phyloP scores from a whole-genome alignment of 768 basidiomycete species.

The Lactifluus piperatus region DNA sequence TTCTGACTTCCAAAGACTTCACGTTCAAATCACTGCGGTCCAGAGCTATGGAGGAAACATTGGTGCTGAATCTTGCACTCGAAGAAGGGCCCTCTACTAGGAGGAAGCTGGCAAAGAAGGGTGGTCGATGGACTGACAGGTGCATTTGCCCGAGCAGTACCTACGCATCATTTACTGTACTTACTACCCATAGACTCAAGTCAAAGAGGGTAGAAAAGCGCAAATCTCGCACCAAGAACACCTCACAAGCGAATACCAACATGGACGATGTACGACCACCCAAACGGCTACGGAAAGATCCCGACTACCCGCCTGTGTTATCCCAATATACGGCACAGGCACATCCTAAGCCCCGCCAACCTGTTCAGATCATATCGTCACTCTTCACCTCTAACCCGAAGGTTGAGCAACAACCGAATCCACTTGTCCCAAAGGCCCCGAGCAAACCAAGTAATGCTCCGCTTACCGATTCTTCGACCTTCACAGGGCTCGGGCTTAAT shows the following conservation, averaged over 20 bases:
- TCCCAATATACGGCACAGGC: neutral
- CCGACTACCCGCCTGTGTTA: neutral
- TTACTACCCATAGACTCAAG: slow-evolving; percentile 13
- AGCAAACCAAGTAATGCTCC: slow-evolving; percentile 77
- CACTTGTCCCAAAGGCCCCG: slow-evolving; percentile 22
- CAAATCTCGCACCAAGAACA: neutral
- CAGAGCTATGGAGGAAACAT: slow-evolving; percentile 11
- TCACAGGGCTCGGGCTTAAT: slow-evolving; percentile 75
- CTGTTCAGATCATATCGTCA: slow-evolving; percentile 32
- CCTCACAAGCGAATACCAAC: neutral
- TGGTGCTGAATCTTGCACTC: slow-evolving; percentile 17
- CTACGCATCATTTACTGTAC: neutral
- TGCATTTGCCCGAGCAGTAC: neutral
- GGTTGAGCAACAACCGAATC: slow-evolving; percentile 36
- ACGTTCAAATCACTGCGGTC: neutral
- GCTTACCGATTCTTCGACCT: slow-evolving; percentile 62
- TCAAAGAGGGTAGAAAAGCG: slow-evolving; percentile 18
- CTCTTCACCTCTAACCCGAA: slow-evolving; percentile 81
- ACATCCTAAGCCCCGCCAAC: slow-evolving; percentile 8
- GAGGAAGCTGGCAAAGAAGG: slow-evolving; percentile 6
- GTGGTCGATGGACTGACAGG: slow-evolving; percentile 21
- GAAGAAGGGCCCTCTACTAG: slow-evolving; percentile 10
- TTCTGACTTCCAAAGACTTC: neutral
- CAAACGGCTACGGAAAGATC: slow-evolving; percentile 16
- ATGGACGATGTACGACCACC: neutral